Evolutionary conservation across 1,139 yeast species (phyloP).

Genomic region (Nematodospora anomalae): DNA sequence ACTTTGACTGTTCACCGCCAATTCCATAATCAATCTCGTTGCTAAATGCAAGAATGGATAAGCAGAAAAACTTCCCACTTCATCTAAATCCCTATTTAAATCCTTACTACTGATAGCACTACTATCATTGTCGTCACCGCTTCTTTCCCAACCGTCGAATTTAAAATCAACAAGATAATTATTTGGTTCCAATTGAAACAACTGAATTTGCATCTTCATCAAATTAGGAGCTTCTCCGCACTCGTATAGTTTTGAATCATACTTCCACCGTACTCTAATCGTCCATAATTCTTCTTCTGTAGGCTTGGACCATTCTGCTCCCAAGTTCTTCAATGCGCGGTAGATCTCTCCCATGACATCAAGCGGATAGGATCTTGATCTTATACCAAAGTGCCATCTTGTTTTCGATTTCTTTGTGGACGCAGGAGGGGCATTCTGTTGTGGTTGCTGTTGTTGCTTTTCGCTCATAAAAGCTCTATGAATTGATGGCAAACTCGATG

Average conservation of each 20-base stretch:
- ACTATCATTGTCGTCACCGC: background rate
- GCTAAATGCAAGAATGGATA: constrained; percentile 94
- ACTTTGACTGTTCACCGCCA: constrained; percentile 72
- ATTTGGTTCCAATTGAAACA: constrained; percentile 93
- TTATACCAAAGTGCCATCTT: constrained; percentile 98
- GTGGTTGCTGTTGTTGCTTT: constrained; percentile 32
- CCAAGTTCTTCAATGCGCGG: constrained; percentile 86
- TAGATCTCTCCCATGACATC: constrained; percentile 99
- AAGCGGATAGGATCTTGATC: constrained; percentile 93
- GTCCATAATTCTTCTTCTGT: constrained; percentile 96
- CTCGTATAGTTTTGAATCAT: constrained; percentile 40
- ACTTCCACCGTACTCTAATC: constrained; percentile 93
- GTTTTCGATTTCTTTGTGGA: constrained; percentile 85
- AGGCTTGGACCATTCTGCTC: constrained; percentile 97
- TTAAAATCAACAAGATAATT: constrained; percentile 95
- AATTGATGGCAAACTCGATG: constrained; percentile 90
- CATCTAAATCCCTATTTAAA: constrained; percentile 53
- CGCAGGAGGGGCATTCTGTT: constrained; percentile 63
- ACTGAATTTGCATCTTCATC: constrained; percentile 96
- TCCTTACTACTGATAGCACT: constrained; percentile 8
- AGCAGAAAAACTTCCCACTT: constrained; percentile 83
- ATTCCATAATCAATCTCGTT: constrained; percentile 89
- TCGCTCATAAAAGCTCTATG: constrained; percentile 93
- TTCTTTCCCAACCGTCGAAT: constrained; percentile 89
- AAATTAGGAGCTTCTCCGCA: constrained; percentile 38